Percentiles rank a stretch among this genome's conserved stretches.
Evolutionary conservation across 768 basidiomycete genomes (phyloP).

Genomic region (Amanita muscaria): DNA sequence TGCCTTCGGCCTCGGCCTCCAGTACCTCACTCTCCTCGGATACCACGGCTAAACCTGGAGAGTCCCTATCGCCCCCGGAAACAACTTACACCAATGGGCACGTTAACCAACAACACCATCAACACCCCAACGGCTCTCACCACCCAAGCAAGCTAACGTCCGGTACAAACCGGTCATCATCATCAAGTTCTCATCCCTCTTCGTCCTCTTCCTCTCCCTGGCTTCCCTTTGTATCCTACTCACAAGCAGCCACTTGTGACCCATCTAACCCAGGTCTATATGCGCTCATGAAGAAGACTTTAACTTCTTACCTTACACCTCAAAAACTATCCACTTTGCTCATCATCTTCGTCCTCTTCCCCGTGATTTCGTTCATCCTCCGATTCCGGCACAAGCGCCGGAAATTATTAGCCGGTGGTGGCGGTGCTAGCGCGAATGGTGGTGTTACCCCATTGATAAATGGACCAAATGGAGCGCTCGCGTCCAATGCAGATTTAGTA

Average conservation of each 20-base stretch:
- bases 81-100: conserved; percentile 9
- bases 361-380: conserved; percentile 40
- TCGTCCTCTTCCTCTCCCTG: conserved; percentile 12
- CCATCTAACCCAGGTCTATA: conserved; percentile 24
- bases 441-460: conserved; percentile 11
- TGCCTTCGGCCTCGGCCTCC: conserved; percentile 25
- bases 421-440: conserved; percentile 17
- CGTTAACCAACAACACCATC: conserved; percentile 1
- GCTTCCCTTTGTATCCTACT: conserved; percentile 18
- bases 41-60: conserved; percentile 24
- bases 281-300: conserved; percentile 37
- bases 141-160: neutral
- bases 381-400: conserved; percentile 27
- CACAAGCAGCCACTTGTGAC: conserved; percentile 14
- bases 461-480: conserved; percentile 12
- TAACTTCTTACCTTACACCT: conserved; percentile 40
- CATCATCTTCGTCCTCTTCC: conserved; percentile 36
- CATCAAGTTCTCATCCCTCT: conserved; percentile 19
- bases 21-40: conserved; percentile 31
- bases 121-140: neutral
- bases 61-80: conserved; percentile 7
- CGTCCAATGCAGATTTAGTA: conserved; percentile 53
- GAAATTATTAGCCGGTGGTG: conserved; percentile 22
- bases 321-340: conserved; percentile 42
- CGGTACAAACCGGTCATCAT: conserved; percentile 11